Percentiles rank a stretch among this genome's conserved stretches.
Evolutionary conservation across 2,329 filamentous ascomycete species (phyloP).

Genomic region (Cyclaneusma minus): DNA sequence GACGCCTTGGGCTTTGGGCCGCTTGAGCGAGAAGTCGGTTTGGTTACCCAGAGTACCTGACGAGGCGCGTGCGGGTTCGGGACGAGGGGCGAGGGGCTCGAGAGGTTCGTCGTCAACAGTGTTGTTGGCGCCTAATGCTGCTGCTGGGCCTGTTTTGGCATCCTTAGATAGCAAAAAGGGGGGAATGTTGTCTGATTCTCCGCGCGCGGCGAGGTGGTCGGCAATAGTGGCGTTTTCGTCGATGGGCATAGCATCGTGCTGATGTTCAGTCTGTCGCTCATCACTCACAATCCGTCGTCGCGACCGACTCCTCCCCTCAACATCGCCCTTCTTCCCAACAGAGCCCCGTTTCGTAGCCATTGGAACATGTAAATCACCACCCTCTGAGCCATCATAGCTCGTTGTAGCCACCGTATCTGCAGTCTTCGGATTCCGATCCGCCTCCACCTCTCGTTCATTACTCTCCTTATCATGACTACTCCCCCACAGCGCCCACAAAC

Average conservation of each 20-base stretch:
- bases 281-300: conserved; percentile 32
- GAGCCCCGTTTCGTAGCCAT: conserved; percentile 3
- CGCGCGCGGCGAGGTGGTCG: conserved; percentile 22
- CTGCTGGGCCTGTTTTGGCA: neutral
- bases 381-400: conserved; percentile 26
- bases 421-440: conserved; percentile 22
- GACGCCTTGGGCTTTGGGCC: conserved; percentile 52
- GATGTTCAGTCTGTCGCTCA: conserved; percentile 28
- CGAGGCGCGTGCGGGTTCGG: conserved; percentile 7
- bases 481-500: conserved; percentile 77
- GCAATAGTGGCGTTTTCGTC: conserved; percentile 27
- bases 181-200: conserved; percentile 11
- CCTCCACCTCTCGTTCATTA: conserved; percentile 40
- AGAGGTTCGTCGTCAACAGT: neutral
- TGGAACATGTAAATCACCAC: conserved; percentile 14
- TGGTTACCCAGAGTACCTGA: conserved; percentile 20
- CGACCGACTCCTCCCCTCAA: conserved; percentile 21
- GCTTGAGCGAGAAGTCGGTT: conserved; percentile 39
- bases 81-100: neutral
- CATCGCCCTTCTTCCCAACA: conserved; percentile 6
- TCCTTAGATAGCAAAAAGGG: conserved; percentile 8
- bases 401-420: conserved; percentile 18
- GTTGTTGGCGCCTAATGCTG: conserved; percentile 1
- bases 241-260: conserved; percentile 8
- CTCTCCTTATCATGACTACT: conserved; percentile 75